phyloP scores from a whole-genome alignment of 352 stramenopile genomes.

The Globisporangium rhizosaccharum region DNA sequence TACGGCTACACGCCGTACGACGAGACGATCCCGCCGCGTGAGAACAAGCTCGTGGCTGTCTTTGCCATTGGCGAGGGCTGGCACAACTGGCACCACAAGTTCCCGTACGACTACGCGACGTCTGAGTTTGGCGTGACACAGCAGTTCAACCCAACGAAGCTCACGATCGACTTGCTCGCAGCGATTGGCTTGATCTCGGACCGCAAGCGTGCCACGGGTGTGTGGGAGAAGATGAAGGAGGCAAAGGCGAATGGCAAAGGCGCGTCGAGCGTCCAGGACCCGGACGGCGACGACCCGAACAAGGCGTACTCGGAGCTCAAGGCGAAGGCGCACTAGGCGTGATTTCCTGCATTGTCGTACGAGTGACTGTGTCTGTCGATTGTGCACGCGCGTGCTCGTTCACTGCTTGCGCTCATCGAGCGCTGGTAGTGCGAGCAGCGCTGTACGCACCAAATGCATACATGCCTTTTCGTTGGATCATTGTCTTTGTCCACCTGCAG shows the following conservation, averaged over 20 bases:
- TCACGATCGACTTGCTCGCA: slow-evolving; percentile 94
- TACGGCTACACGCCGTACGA: slow-evolving; percentile 98
- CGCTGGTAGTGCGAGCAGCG: too few species aligned
- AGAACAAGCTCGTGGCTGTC: slow-evolving; percentile 99
- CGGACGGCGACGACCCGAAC: slow-evolving; percentile 41
- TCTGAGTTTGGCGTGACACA: slow-evolving; percentile 93
- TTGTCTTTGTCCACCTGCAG: too few species aligned
- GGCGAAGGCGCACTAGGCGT: slow-evolving; percentile 53
- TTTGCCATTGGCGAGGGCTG: slow-evolving; percentile 98
- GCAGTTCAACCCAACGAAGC: slow-evolving; percentile 98
- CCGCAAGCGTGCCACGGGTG: slow-evolving; percentile 92
- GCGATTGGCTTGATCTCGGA: slow-evolving; percentile 90
- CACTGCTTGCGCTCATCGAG: too few species aligned
- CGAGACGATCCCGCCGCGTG: slow-evolving; percentile 88
- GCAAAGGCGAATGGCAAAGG: slow-evolving; percentile 27
- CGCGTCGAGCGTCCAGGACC: slow-evolving; percentile 34
- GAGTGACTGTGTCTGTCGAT: too few species aligned
- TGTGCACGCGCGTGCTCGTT: too few species aligned
- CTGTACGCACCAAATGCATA: too few species aligned
- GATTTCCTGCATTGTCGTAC: too few species aligned
- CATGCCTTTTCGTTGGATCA: too few species aligned
- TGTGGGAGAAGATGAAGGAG: slow-evolving; percentile 91
- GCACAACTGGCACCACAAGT: slow-evolving; percentile 99
- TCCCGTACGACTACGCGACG: slow-evolving; percentile 99
- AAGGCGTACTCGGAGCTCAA: slow-evolving; percentile 62